A percentile compares a stretch with the other conserved stretches of the same genome.
Conservation (phyloP, 2,329 filamentous ascomycete genomes). For the Aspergillus nomiae region DNA sequence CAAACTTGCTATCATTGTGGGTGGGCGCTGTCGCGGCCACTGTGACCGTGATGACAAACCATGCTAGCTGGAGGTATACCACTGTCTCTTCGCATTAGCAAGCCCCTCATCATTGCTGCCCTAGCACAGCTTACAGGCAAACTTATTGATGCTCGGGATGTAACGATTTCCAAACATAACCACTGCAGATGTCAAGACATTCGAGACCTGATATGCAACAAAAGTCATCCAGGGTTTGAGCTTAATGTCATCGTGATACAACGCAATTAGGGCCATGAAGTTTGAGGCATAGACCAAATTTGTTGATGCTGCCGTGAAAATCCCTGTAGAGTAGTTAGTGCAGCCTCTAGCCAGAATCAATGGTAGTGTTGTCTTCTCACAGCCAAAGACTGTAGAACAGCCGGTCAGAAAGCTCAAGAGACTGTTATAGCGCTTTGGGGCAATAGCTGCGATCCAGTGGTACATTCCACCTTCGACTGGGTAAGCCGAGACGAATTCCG, state of each 20-base stretch:
- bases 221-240: slow-evolving; percentile 54
- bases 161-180: slow-evolving; percentile 53
- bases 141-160: slow-evolving; percentile 49
- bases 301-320: slow-evolving; percentile 49
- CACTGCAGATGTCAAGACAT: slow-evolving; percentile 46
- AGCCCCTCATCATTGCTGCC: not conserved
- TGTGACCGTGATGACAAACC: slow-evolving; percentile 51
- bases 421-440: slow-evolving; percentile 42
- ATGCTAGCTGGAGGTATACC: slow-evolving; percentile 51
- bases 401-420: slow-evolving; percentile 50
- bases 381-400: slow-evolving; percentile 47
- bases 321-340: slow-evolving; percentile 35
- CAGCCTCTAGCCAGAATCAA: not conserved
- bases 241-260: slow-evolving; percentile 43
- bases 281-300: slow-evolving; percentile 49
- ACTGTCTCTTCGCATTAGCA: slow-evolving; percentile 24
- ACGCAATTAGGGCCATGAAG: slow-evolving; percentile 45
- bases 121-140: slow-evolving; percentile 36
- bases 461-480: slow-evolving; percentile 55
- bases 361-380: slow-evolving; percentile 17
- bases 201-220: slow-evolving; percentile 41
- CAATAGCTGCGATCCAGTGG: slow-evolving; percentile 54
- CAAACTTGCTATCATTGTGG: slow-evolving; percentile 51
- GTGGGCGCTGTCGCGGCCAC: slow-evolving; percentile 51
- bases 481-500: slow-evolving; percentile 53